Base-by-base conservation (phyloP, 2,329 filamentous ascomycete genomes). In the Pestalotiopsis sp. region DNA sequence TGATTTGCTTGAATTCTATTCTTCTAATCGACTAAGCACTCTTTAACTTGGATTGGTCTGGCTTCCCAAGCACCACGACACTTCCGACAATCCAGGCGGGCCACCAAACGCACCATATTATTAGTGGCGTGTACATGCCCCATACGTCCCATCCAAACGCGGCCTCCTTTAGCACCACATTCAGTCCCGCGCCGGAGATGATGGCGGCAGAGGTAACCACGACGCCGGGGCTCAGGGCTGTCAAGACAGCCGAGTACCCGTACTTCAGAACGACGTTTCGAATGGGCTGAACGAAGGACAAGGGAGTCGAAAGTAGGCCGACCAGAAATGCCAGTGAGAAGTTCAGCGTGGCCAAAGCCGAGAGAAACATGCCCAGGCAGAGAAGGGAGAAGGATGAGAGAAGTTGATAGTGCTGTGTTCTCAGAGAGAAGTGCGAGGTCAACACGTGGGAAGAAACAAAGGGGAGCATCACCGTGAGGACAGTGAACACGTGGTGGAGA, bases 31-130 rank as follows among this genome's bases (percentile, higher is more conserved):
- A n/a, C 61, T 45, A 63, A 20, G 65, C 57, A 13, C 39, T 62
- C 36, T 67, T 67, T 13, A 23, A 38, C 67, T 67, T 71, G 69
- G 13, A 17, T 36, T 31, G 67, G 12, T 52, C 70, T 2, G 74
- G 74, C 68, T 70, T 69, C 4, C 86, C 86, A 67, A 89, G 80
- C 59, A 90, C 83, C 27, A 87, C 82, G 5, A 90, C 79, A 69
- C 84, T 82, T 2, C 87, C 92, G 6, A 90, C 87, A 49, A 96
- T 79, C 95, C 95, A 98, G 7, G 93, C 94, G 0, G 95, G 95
- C 92, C 94, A 96, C 95, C 95, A 98, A 58, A 97, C 90, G 77
- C 94, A 92, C 93, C 94, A 97, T n/a, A 97, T 87, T 12, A 97
- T 89, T 20, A 97, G 90, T 69, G 93, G 91, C 1, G 94, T 97